Evolutionary conservation across 805 yeast species (phyloP).

Genomic region (Starmerella lactis-condensi): DNA sequence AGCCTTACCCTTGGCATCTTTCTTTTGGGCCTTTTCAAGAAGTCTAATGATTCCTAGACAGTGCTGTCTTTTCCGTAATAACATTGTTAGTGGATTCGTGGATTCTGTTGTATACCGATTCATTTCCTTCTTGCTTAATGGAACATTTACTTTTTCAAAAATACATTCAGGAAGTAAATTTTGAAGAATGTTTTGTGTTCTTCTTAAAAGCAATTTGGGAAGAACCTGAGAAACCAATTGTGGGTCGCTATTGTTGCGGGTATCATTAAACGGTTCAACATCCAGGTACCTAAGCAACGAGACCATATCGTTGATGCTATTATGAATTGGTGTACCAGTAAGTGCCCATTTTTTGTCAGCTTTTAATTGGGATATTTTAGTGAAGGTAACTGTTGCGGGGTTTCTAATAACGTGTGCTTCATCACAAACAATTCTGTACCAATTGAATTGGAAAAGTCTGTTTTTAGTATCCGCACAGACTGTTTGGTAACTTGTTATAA

Average conservation of each 20-base stretch:
- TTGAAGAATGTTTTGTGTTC: constrained; percentile 27
- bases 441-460: constrained; percentile 19
- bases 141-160: constrained; percentile 2
- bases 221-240: constrained; percentile 13
- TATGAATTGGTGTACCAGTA: constrained; percentile 51
- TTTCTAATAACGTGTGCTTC: constrained; percentile 50
- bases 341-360: constrained; percentile 34
- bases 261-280: constrained; percentile 17
- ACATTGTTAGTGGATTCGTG: too few relatives aligned
- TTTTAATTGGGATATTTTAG: constrained; percentile 29
- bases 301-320: constrained; percentile 34
- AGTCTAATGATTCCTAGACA: too few relatives aligned
- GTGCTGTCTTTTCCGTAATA: neutral
- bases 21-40: neutral
- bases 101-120: too few relatives aligned
- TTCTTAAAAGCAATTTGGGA: constrained; percentile 27
- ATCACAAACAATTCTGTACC: constrained; percentile 44
- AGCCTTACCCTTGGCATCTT: constrained; percentile 4
- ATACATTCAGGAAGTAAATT: constrained; percentile 12
- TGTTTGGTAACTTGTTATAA: constrained; percentile 22
- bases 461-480: constrained; percentile 20
- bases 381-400: constrained; percentile 28
- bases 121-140: constrained; percentile 2
- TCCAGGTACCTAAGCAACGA: constrained; percentile 30
- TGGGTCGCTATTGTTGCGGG: too few relatives aligned